phyloP scores from a whole-genome alignment of 1,284 basidiomycete genomes.

The Earliella scabrosa region DNA sequence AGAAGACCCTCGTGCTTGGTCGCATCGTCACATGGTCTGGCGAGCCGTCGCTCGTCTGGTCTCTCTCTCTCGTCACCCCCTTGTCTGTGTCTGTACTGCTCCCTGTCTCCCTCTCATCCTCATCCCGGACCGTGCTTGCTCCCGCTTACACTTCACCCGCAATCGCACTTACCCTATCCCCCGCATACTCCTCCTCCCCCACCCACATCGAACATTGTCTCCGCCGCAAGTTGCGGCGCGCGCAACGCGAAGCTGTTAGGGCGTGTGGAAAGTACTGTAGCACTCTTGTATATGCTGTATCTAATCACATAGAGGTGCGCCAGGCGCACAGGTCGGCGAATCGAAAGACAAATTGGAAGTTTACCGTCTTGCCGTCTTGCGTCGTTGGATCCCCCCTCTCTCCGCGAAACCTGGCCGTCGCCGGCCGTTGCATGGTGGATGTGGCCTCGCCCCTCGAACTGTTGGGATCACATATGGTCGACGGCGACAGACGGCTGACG shows the following conservation, averaged over 20 bases:
- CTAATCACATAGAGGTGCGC: background rate
- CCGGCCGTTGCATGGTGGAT: too few relatives aligned
- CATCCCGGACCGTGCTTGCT: background rate
- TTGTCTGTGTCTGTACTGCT: background rate
- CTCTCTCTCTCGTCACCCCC: background rate
- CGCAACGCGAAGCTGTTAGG: slow-evolving; percentile 8
- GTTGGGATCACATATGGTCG: too few relatives aligned
- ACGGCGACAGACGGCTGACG: too few relatives aligned
- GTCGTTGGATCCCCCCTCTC: too few relatives aligned
- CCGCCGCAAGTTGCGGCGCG: too few relatives aligned
- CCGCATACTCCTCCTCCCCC: background rate
- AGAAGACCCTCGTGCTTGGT: background rate
- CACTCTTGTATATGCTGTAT: slow-evolving; percentile 21
- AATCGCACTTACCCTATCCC: background rate
- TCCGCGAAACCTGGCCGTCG: too few relatives aligned
- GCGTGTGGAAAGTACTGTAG: slow-evolving; percentile 18
- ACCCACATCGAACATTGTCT: slow-evolving; percentile 4
- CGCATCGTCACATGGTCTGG: slow-evolving; percentile 7
- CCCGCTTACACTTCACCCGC: background rate
- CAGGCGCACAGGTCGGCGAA: background rate
- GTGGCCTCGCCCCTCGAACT: too few relatives aligned
- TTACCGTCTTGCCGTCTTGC: background rate
- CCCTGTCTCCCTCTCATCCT: background rate
- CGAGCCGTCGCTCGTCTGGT: background rate
- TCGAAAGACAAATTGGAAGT: background rate